Base-by-base conservation (phyloP, 768 basidiomycete genomes). In the Pholiota microspora region DNA sequence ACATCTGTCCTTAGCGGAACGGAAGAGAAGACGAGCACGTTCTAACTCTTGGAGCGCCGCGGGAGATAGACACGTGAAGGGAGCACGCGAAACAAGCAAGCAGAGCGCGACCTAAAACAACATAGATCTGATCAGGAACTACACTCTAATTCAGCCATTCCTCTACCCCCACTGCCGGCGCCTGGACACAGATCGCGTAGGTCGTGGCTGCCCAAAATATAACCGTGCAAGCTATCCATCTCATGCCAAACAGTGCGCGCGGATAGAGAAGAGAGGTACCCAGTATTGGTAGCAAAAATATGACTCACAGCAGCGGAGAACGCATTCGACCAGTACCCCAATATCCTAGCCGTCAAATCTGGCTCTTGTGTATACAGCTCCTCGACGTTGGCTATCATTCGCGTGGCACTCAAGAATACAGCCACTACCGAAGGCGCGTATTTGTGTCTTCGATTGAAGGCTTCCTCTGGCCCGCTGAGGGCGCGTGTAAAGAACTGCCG, bases 401-500 rank as follows among this genome's bases (percentile, higher is more conserved):
- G 77, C 50, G 78, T 78, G 18, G 85, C 83, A 56, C 84, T 80
- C 16, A 82, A 73, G 71, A 84, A 86, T 10, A 84, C 81, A 27
- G 87, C 86, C 10, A 88, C 80, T 9, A 85, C 84, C 7, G 86
- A 88, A 3, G 85, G 84, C 5, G 86, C 85, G 59, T 83, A 86
- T 64, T 76, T 79, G 71, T 87, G 83, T 50, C 72, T 73, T 55
- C 82, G 74, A 53, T 85, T 83, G 66, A 87, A 83, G 0, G 80
- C 76, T 55, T 77, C 75, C 62, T 85, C 83, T 31, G 77, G 79
- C 5, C 75, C 73, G 54, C 78, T 83, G 32, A 88, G 70, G 18
- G 85, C 84, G 48, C 79, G 78, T 18, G 83, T 83, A 64, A 88
- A 87, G 69, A 77, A 86, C n/a, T 79, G 78, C 47, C 85, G 73